Conservation (phyloP, 108 stramenopile species). For the Nitzschia sp. region DNA sequence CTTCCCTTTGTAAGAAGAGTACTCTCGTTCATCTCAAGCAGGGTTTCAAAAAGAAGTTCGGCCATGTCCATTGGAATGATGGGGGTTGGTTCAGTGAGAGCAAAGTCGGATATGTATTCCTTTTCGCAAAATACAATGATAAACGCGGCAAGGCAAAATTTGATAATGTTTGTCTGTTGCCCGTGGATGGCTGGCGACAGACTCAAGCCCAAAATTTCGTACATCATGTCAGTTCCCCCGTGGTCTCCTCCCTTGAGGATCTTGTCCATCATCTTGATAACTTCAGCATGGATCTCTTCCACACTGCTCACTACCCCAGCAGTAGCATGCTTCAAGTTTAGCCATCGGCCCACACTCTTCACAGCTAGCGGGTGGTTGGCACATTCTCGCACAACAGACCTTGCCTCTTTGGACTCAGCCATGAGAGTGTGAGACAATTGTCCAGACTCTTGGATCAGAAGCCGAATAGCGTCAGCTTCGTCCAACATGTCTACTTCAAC, state of each 20-base stretch:
- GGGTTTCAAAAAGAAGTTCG: constrained; percentile 56
- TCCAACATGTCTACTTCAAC: constrained; percentile 69
- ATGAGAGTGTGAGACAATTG: constrained; percentile 49
- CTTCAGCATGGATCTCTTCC: constrained; percentile 49
- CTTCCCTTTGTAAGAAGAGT: constrained; percentile 59
- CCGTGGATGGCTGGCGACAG: constrained; percentile 72
- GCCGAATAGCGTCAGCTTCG: constrained; percentile 54
- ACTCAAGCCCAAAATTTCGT: constrained; percentile 64
- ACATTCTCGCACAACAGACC: constrained; percentile 57
- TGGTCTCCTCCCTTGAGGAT: constrained; percentile 49
- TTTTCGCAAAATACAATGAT: constrained; percentile 61
- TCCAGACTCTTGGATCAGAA: constrained; percentile 67
- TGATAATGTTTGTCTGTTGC: constrained; percentile 63
- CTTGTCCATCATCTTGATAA: constrained; percentile 64
- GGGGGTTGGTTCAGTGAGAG: constrained; percentile 44
- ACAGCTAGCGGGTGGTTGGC: constrained; percentile 73
- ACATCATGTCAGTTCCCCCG: constrained; percentile 63
- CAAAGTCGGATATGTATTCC: constrained; percentile 45
- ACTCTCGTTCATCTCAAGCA: constrained; percentile 55
- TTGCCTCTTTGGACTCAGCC: constrained; percentile 47
- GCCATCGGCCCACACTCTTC: constrained; percentile 74
- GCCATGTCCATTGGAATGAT: constrained; percentile 63
- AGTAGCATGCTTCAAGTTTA: constrained; percentile 68
- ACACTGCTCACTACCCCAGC: constrained; percentile 53
- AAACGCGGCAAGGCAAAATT: constrained; percentile 71